These are phyloP conservation scores for Wickerhamiella azymoides DNA, from an alignment of 805 yeast species.

Conservation along the genomic window DNA sequence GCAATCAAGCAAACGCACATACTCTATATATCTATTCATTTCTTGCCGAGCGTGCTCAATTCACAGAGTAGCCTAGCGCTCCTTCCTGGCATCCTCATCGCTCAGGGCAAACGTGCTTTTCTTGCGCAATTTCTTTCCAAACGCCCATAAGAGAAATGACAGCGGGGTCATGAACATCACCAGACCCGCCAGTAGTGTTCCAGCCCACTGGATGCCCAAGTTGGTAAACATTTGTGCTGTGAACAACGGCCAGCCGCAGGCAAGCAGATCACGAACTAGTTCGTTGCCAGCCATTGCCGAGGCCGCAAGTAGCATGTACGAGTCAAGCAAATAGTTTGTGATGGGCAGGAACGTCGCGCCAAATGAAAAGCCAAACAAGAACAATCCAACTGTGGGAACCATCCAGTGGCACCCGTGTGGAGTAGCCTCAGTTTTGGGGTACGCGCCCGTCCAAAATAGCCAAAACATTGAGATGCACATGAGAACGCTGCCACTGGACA, in stretches of 20 bases:
- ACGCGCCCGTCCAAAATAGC: constrained; percentile 82
- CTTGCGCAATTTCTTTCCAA: constrained; percentile 27
- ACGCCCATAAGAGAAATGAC: constrained; percentile 39
- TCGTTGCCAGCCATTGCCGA: constrained; percentile 55
- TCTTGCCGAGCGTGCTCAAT: too few species aligned
- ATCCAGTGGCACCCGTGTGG: constrained; percentile 45
- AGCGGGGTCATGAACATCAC: constrained; percentile 39
- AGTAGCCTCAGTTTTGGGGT: constrained; percentile 26
- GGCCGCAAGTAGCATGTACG: constrained; percentile 45
- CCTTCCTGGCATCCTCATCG: neutral
- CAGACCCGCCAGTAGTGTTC: constrained; percentile 36
- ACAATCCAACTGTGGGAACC: constrained; percentile 42
- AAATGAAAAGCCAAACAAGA: constrained; percentile 38
- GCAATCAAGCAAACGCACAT: too few species aligned
- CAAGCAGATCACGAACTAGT: constrained; percentile 43
- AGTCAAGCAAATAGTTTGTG: constrained; percentile 46
- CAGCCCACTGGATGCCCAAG: constrained; percentile 41
- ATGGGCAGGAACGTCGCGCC: constrained; percentile 45
- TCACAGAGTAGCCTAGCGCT: too few species aligned
- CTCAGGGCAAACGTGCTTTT: constrained; percentile 13
- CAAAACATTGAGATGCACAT: constrained; percentile 73
- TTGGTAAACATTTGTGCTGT: constrained; percentile 38
- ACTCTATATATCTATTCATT: too few species aligned
- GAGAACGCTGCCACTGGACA: constrained; percentile 54
- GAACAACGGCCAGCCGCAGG: constrained; percentile 48